Conservation (phyloP, 371 early-diverging fungal species). For the Conidiobolus incongruus region DNA sequence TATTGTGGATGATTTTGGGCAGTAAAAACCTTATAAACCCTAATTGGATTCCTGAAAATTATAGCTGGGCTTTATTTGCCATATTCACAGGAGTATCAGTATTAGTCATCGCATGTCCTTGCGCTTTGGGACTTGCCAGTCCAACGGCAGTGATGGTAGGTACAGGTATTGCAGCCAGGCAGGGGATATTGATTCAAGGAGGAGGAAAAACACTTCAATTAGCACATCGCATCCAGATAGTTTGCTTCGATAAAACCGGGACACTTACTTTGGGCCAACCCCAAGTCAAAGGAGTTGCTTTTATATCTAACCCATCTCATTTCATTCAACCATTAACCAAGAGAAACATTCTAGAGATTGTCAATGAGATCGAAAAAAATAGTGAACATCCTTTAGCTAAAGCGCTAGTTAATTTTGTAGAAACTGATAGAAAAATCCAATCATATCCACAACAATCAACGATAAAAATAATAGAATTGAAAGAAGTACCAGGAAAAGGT, state of each 20-base stretch:
- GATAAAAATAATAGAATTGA: not conserved
- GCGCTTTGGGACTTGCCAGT: slow-evolving; percentile 37
- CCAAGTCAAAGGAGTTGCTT: slow-evolving; percentile 16
- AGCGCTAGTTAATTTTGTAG: slow-evolving; percentile 2
- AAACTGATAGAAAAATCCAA: not conserved
- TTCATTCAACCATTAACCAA: slow-evolving; percentile 5
- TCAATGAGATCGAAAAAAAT: slow-evolving; percentile 12
- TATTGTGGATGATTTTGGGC: slow-evolving; percentile 26
- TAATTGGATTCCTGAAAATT: slow-evolving; percentile 21
- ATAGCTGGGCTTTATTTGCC: slow-evolving; percentile 34
- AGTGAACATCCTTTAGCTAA: slow-evolving; percentile 13
- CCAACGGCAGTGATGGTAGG: slow-evolving; percentile 80
- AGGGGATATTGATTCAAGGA: slow-evolving; percentile 22
- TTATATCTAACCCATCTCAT: no score
- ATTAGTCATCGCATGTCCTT: slow-evolving; percentile 48
- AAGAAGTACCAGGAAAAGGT: slow-evolving; percentile 5
- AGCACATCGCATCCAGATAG: slow-evolving; percentile 77
- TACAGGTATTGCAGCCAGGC: slow-evolving; percentile 55
- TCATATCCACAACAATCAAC: no score
- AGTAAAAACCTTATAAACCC: slow-evolving; percentile 14
- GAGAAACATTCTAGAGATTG: slow-evolving; percentile 15
- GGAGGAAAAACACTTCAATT: slow-evolving; percentile 16
- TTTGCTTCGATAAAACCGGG: slow-evolving; percentile 84
- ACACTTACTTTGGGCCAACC: slow-evolving; percentile 52
- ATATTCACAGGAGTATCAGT: slow-evolving; percentile 44